Evolutionary conservation across 139 green algal genomes (phyloP), one percentile per base, ranked within the genome.

Genomic region (Chlamydomonas sp.): DNA sequence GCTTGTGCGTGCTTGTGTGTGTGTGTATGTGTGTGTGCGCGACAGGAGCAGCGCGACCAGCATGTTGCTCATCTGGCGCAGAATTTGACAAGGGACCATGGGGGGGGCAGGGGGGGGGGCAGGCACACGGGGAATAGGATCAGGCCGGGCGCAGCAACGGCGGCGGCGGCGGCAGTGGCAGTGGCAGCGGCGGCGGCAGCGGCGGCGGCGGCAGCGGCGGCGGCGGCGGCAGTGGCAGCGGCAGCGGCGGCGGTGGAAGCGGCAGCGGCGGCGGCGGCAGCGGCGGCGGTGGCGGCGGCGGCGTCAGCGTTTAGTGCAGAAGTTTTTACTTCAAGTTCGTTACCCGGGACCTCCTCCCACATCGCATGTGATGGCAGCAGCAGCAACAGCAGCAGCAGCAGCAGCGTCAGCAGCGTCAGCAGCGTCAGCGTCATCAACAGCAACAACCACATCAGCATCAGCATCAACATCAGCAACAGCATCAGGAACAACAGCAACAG

Each of bases 11-110:
- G n/a, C n/a, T n/a, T n/a, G n/a, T n/a, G n/a, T n/a, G n/a, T n/a
- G n/a, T n/a, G n/a, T n/a, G n/a, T n/a, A n/a, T n/a, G n/a, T n/a
- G n/a, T n/a, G n/a, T n/a, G n/a, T n/a, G 57, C 95, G 80, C 0
- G 89, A 75, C 68, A 98, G 73, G 71, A 98, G 76, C 67, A 98
- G 87, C 30, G 92, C 90, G 0, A 82, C 60, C 33, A 85, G 70
- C 62, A 98, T 74, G 83, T 98, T 98, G 58, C 90, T 85, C 74
- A 90, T 90, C 78, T 22, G 2, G 3, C 48, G 13, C 37, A 65
- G n/a, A 30, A 72, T 13, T 36, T 39, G n/a, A 61, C 50, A 31
- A 31, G 64, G 63, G 48, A 58, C 1, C 58, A 69, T 34, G 4
- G 26, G 61, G 39, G 65, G 24, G 20, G 58, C 48, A 26, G 43